Evolutionary conservation across 768 basidiomycete genomes (phyloP).

Genomic region (Leccinum truebloodii): DNA sequence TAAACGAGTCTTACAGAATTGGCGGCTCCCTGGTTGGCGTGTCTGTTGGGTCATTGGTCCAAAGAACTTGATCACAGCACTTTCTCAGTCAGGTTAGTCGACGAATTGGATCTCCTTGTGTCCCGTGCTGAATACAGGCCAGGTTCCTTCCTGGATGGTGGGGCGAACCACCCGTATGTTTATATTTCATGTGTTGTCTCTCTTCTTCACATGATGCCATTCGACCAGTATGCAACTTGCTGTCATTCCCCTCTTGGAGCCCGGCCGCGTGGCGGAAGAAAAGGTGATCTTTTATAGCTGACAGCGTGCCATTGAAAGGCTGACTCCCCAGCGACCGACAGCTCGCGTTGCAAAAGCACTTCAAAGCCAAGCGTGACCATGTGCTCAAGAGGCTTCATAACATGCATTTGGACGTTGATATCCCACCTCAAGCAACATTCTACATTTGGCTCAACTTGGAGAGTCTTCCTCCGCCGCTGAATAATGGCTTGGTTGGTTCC

Average conservation of each 20-base stretch:
- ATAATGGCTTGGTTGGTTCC: slow-evolving; percentile 75
- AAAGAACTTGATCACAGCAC: slow-evolving; percentile 81
- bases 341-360: slow-evolving; percentile 85
- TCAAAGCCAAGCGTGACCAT: slow-evolving; percentile 89
- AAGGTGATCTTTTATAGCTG: slow-evolving; percentile 43
- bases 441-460: slow-evolving; percentile 94
- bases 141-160: slow-evolving; percentile 89
- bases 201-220: not conserved
- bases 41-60: slow-evolving; percentile 91
- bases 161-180: slow-evolving; percentile 87
- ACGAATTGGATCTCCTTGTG: not conserved
- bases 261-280: slow-evolving; percentile 64
- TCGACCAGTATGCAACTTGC: slow-evolving; percentile 75
- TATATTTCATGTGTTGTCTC: not conserved
- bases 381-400: slow-evolving; percentile 78
- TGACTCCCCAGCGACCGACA: slow-evolving; percentile 26
- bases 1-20: slow-evolving; percentile 59
- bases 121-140: slow-evolving; percentile 2
- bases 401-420: slow-evolving; percentile 73
- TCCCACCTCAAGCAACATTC: slow-evolving; percentile 83
- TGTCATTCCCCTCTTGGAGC: slow-evolving; percentile 81
- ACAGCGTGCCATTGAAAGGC: not conserved
- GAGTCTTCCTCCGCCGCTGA: slow-evolving; percentile 75
- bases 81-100: slow-evolving; percentile 67
- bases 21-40: slow-evolving; percentile 94